Evolutionary conservation across 495 filamentous ascomycete species (phyloP).

Genomic region (Neurospora sp.): DNA sequence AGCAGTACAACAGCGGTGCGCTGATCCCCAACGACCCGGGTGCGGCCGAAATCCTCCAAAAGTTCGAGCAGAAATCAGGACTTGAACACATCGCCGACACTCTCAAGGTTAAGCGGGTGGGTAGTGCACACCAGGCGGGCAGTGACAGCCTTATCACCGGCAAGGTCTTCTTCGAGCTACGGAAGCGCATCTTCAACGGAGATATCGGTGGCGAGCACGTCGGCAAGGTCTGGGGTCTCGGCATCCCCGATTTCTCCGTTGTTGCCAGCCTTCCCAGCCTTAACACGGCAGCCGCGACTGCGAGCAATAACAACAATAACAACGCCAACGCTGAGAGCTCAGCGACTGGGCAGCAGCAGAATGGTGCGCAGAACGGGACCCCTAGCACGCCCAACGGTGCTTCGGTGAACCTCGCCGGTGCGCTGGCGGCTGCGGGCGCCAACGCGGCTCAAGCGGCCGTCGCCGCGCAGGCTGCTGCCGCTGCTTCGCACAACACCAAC

Average conservation of each 20-base stretch:
- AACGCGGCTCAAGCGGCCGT: no score
- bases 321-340: slow-evolving; percentile 6
- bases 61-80: slow-evolving; percentile 75
- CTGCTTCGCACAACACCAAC: slow-evolving; percentile 37
- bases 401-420: slow-evolving; percentile 44
- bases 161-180: slow-evolving; percentile 82
- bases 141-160: slow-evolving; percentile 87
- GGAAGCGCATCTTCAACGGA: slow-evolving; percentile 76
- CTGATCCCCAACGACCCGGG: slow-evolving; percentile 53
- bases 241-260: slow-evolving; percentile 45
- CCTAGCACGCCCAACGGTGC: slow-evolving; percentile 63
- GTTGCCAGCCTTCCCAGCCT: slow-evolving; percentile 29
- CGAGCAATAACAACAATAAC: neutral
- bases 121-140: slow-evolving; percentile 80
- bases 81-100: slow-evolving; percentile 90
- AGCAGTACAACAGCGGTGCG: slow-evolving; percentile 53
- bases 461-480: neutral
- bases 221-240: slow-evolving; percentile 80
- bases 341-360: slow-evolving; percentile 12
- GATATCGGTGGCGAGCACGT: slow-evolving; percentile 64
- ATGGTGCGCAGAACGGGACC: slow-evolving; percentile 45
- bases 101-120: slow-evolving; percentile 76
- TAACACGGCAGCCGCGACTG: slow-evolving; percentile 2
- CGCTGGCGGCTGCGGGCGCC: slow-evolving; percentile 35
- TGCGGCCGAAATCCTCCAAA: slow-evolving; percentile 58